Evolutionary conservation across 1,284 basidiomycete species (phyloP), one percentile per base, ranked within the genome.

Genomic region (Apiotrichum montevideense): DNA sequence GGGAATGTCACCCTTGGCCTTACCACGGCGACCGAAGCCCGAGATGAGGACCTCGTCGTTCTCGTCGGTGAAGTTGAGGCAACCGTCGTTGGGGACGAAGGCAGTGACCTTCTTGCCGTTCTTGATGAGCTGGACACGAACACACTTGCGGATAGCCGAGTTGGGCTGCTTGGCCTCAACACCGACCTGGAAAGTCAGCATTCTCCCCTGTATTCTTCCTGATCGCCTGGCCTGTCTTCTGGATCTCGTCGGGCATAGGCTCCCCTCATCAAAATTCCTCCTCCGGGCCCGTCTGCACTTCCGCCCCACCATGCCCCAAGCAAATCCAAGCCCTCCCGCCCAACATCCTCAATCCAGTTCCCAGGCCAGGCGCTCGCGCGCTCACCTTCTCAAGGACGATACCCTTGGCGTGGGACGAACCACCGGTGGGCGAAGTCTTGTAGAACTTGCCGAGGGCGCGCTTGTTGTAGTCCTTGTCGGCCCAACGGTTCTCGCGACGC

Each of bases 81-180:
- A 97, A 85, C 96, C 96, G 78, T 98, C 96, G 80, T 98, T 98
- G 67, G 83, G 83, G 49, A 84, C 84, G 83, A 85, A 95, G 72
- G 91, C 91, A 62, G 92, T 94, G 75, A 94, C 92, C 81, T 98
- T 98, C 88, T 98, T 98, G 73, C 96, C 96, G 83, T 99, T 99
- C 86, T 99, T 98, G 81, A 99, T 98, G 73, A 99, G 85, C 78
- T 99, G 96, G 63, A 98, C 96, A 83, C 96, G 91, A 69, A 99
- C 96, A 84, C 96, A 98, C 81, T 99, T 99, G 80, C 96, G 92
- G 79, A 98, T 98, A 78, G 96, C 96, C 77, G 96, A 98, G 86
- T 99, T 99, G 81, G 96, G 96, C 78, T 83, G 82, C 78, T 84
- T 84, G 76, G 82, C 82, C 79, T 84, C 82, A 54, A 84, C 82